Evolutionary conservation across 345 rosid species (phyloP), one percentile per base, ranked within the genome.

Genomic region (Stellera chamaejasme): DNA sequence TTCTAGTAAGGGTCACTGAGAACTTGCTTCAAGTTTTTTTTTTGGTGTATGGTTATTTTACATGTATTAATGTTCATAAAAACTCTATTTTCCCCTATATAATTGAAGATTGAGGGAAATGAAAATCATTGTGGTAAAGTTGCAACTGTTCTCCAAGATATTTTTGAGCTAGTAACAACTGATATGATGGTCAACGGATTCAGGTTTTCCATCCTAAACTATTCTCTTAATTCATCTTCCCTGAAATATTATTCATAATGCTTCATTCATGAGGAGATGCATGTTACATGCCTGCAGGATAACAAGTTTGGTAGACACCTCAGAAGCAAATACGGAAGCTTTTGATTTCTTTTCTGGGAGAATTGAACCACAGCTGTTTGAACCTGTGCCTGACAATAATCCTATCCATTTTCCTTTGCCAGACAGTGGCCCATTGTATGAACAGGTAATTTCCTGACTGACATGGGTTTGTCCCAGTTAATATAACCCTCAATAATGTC

Each of bases 111-210:
- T 60, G 84, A 81, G 73, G 88, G 92, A 71, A 71, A 77, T 56
- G 77, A 77, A 72, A 61, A 69, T 49, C 79, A 78, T 43, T 75
- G 58, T 53, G 63, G 52, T 53, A 75, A 81, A 59, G 87, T 88
- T 62, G 90, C 86, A 62, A 81, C 75, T 69, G 78, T 79, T 75
- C 95, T 92, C 57, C 98, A 92, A 53, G 98, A 92, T 72, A 82
- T 92, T 54, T 88, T 88, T 78, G 96, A 92, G 73, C 73, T 92
- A 15, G 82, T 88, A 52, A 84, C 93, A 56, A 75, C 71, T 59
- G 98, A 88, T 64, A 80, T 92, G 77, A 92, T 92, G 98, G 73
- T 60, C 62, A 68, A 78, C 66, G 77, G 84, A 67, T 74, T 75
- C 66, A 77, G 98, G 98, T 92, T 51, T 58, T 82, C 45, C 61